Evolutionary conservation across 805 yeast genomes (phyloP).

Genomic region (Cyberlindnera veronae): DNA sequence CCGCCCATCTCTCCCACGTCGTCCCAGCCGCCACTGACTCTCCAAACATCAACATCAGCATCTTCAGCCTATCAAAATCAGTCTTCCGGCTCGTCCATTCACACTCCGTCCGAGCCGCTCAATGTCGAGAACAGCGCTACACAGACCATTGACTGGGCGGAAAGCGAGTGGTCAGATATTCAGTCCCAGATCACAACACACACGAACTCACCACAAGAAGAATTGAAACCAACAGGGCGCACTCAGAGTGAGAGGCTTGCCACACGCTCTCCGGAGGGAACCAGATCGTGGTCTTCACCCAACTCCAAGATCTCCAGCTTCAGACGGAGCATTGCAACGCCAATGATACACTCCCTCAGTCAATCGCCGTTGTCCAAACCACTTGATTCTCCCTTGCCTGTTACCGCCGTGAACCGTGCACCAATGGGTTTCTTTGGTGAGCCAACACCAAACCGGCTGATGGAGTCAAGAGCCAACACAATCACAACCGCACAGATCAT

Average conservation of each 20-base stretch:
- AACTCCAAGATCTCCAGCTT: slow-evolving; percentile 27
- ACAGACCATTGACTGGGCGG: slow-evolving; percentile 2
- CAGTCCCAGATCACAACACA: slow-evolving; percentile 9
- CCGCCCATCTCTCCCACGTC: not conserved
- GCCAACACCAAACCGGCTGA: not conserved
- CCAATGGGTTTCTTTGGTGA: slow-evolving; percentile 3
- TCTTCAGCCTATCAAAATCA: not conserved
- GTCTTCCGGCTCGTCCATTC: not conserved
- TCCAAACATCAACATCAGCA: not conserved
- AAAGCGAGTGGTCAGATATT: slow-evolving; percentile 13
- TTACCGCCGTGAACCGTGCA: not conserved
- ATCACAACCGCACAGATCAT: not conserved
- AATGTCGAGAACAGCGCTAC: not conserved
- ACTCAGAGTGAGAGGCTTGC: slow-evolving; percentile 3
- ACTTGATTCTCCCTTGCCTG: slow-evolving; percentile 11
- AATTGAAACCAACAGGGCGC: not conserved
- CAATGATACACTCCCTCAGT: slow-evolving; percentile 17
- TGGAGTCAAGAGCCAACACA: not conserved
- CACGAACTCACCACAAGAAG: slow-evolving; percentile 5
- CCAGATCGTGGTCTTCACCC: slow-evolving; percentile 23
- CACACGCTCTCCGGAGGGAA: slow-evolving; percentile 8
- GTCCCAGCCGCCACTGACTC: not conserved
- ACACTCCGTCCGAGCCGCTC: not conserved
- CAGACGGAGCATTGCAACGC: slow-evolving; percentile 18
- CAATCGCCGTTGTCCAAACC: slow-evolving; percentile 26